These are phyloP conservation scores for Mucor sp. DNA, from an alignment of 371 early-diverging fungal species.

Conservation along the genomic window DNA sequence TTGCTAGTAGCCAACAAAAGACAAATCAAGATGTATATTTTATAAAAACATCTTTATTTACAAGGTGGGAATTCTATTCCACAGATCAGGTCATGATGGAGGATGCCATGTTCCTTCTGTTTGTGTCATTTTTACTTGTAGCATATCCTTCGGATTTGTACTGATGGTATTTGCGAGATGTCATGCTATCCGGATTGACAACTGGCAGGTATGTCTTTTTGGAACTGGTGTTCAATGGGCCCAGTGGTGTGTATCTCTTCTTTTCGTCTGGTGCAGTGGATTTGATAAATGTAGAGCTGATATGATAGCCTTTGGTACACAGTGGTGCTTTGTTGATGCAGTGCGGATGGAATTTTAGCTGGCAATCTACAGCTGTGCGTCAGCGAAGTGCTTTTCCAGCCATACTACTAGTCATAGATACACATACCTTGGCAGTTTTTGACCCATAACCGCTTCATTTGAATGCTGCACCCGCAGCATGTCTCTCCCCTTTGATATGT, in stretches of 20 bases:
- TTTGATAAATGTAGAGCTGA: neutral
- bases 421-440: conserved; percentile 15
- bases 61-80: neutral
- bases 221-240: neutral
- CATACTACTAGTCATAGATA: neutral
- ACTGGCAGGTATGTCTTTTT: conserved; percentile 2
- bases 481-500: neutral
- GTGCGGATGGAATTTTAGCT: neutral
- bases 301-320: neutral
- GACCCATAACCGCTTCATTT: conserved; percentile 6
- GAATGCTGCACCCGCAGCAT: conserved; percentile 6
- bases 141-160: conserved; percentile 14
- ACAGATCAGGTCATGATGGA: conserved; percentile 6
- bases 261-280: neutral
- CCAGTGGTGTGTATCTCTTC: neutral
- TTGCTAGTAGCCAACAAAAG: neutral
- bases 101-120: neutral
- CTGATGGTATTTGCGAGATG: neutral
- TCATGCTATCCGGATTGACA: neutral
- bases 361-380: conserved; percentile 2
- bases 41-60: neutral
- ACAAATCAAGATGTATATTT: neutral
- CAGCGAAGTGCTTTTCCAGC: neutral
- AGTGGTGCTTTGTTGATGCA: conserved; percentile 2
- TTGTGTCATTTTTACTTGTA: neutral